Evolutionary conservation across 208 protist species (phyloP).

Genomic region (Polymyxa betae): DNA sequence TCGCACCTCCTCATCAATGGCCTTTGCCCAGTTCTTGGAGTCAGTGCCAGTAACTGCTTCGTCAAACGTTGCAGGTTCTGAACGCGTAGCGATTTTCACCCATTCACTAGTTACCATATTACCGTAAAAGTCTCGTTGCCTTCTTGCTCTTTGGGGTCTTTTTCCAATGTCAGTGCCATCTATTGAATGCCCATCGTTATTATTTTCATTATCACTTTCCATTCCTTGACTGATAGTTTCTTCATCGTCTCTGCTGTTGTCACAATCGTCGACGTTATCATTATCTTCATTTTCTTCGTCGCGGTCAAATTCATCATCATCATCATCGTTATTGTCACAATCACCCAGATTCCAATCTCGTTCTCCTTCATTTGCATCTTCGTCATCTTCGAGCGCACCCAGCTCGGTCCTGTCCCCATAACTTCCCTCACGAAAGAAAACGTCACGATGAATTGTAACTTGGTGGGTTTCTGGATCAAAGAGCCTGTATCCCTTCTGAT

Average conservation of each 20-base stretch:
- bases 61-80: not conserved
- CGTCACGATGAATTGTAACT: not conserved
- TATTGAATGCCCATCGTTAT: not conserved
- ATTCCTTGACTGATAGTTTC: not conserved
- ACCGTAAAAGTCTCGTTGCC: not conserved
- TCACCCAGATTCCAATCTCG: not conserved
- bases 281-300: not conserved
- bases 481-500: constrained; percentile 23
- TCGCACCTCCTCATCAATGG: not conserved
- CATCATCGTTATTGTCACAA: not conserved
- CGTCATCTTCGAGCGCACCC: not conserved
- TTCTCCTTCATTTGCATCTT: not conserved
- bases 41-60: not conserved
- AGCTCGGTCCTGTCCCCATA: not conserved
- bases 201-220: not conserved
- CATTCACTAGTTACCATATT: not conserved
- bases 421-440: not conserved
- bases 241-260: not conserved
- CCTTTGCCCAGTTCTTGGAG: not conserved
- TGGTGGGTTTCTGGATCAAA: not conserved
- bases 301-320: too few relatives aligned
- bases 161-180: not conserved
- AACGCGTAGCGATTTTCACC: not conserved
- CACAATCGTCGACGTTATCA: constrained; percentile 8
- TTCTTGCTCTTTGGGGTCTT: not conserved